Evolutionary conservation across 2,329 filamentous ascomycete genomes (phyloP).

Genomic region (Arthroderma uncinatum): DNA sequence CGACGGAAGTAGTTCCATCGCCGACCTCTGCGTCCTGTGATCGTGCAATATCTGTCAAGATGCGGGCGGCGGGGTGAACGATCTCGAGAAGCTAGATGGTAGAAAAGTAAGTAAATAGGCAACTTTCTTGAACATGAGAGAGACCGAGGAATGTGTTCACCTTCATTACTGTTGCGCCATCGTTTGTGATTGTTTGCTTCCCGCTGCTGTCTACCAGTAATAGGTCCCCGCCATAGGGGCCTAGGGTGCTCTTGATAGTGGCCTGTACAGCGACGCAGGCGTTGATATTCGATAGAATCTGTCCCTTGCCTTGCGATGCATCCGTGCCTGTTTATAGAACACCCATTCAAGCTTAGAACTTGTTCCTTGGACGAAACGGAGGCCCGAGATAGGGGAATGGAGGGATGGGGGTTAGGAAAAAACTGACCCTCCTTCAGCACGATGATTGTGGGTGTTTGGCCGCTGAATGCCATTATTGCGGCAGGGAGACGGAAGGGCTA

Average conservation of each 20-base stretch:
- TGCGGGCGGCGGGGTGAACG: conserved; percentile 90
- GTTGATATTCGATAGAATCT: conserved; percentile 97
- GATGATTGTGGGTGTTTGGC: conserved; percentile 94
- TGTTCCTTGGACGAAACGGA: background rate
- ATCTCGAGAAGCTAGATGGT: conserved; percentile 75
- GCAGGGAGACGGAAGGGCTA: conserved; percentile 7
- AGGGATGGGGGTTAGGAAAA: conserved; percentile 10
- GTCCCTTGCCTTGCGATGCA: conserved; percentile 89
- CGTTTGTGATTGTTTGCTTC: conserved; percentile 94
- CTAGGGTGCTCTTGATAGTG: conserved; percentile 90
- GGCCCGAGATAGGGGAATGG: background rate
- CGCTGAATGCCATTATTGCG: conserved; percentile 78
- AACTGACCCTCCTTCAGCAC: conserved; percentile 89
- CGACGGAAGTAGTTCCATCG: conserved; percentile 94
- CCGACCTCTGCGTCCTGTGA: conserved; percentile 99
- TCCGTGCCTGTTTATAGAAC: conserved; percentile 62
- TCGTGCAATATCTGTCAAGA: conserved; percentile 94
- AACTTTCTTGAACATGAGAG: too few species aligned
- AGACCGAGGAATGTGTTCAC: conserved; percentile 34
- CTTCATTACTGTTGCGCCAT: conserved; percentile 99
- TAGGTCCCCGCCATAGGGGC: conserved; percentile 92
- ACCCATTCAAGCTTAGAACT: conserved; percentile 16
- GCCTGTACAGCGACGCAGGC: conserved; percentile 91
- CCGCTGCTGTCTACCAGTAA: conserved; percentile 94
- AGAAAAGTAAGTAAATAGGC: background rate